Conservation (phyloP, 1,284 basidiomycete species). For the Earliella scabrosa region DNA sequence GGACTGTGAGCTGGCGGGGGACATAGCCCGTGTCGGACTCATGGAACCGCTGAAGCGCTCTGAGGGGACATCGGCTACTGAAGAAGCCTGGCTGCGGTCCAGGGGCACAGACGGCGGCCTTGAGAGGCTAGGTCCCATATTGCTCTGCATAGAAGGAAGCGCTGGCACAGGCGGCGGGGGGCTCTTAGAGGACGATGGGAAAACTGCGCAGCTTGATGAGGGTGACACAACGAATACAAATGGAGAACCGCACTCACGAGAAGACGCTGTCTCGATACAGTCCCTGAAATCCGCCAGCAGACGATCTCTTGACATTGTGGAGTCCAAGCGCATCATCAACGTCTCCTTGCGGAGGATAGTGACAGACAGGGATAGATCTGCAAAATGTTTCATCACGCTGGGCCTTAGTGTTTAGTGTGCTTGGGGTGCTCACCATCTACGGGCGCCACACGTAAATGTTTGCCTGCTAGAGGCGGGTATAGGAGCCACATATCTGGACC, state of each 20-base stretch:
- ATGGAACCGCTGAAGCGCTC: constrained; percentile 24
- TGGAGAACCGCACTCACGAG: constrained; percentile 54
- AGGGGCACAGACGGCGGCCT: constrained; percentile 25
- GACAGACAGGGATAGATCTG: constrained; percentile 78
- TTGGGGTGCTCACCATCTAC: constrained; percentile 49
- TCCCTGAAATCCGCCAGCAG: constrained; percentile 81
- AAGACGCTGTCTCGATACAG: constrained; percentile 82
- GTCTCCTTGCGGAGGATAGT: constrained; percentile 91
- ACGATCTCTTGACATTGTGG: constrained; percentile 64
- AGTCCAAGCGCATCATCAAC: constrained; percentile 70
- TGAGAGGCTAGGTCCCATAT: constrained; percentile 22
- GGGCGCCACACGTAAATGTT: constrained; percentile 82
- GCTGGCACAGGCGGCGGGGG: constrained; percentile 31
- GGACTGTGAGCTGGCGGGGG: constrained; percentile 24
- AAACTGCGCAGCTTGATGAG: constrained; percentile 42
- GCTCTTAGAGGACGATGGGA: constrained; percentile 56
- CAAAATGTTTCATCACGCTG: neutral
- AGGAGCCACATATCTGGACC: constrained; percentile 91
- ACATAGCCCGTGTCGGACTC: constrained; percentile 30
- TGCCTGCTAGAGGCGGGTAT: constrained; percentile 96
- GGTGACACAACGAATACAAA: constrained; percentile 1
- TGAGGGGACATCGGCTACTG: constrained; percentile 12
- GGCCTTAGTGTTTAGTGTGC: too few relatives aligned
- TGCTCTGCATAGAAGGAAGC: constrained; percentile 21
- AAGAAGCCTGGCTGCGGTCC: constrained; percentile 18